A percentile compares a stretch with the other conserved stretches of the same genome.
phyloP scores from a whole-genome alignment of 768 basidiomycete genomes.

The Kwoniella dendrophila region DNA sequence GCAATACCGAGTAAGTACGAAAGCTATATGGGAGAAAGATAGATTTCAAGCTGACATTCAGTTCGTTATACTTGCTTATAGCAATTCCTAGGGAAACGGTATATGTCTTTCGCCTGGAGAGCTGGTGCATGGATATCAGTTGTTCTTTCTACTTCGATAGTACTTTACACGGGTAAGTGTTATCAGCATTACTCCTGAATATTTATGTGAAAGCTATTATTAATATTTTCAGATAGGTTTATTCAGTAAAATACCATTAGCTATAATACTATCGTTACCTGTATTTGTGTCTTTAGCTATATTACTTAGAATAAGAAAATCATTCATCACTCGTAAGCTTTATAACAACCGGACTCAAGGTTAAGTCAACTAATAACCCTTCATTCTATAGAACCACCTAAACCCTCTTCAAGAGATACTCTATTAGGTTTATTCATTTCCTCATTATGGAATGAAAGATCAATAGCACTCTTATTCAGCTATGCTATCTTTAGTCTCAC shows the following conservation, averaged over 20 bases:
- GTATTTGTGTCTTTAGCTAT: slow-evolving; percentile 20
- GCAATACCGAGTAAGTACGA: slow-evolving; percentile 33
- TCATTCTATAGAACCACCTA: slow-evolving; percentile 22
- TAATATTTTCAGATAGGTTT: slow-evolving; percentile 1
- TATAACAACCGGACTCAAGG: background rate
- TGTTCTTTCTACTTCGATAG: slow-evolving; percentile 13
- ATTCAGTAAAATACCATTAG: slow-evolving; percentile 19
- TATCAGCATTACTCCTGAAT: background rate
- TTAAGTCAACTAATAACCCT: background rate
- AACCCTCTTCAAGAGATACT: slow-evolving; percentile 14
- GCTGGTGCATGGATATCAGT: slow-evolving; percentile 23
- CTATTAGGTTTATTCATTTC: slow-evolving; percentile 16
- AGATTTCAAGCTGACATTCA: background rate
- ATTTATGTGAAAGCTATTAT: background rate
- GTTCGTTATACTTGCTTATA: background rate
- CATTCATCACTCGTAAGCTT: slow-evolving; percentile 33
- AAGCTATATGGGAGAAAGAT: background rate
- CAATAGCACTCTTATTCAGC: slow-evolving; percentile 41
- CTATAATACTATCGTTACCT: slow-evolving; percentile 11
- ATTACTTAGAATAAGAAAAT: slow-evolving; percentile 30
- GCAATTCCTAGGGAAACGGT: slow-evolving; percentile 33
- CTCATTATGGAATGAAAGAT: slow-evolving; percentile 42
- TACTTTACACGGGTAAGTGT: slow-evolving; percentile 21
- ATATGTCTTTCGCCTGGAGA: slow-evolving; percentile 25
- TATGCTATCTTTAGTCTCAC: slow-evolving; percentile 19